A percentile compares a stretch with the other conserved stretches of the same genome.
Conservation (phyloP, 495 filamentous ascomycete species). For the Hypoxylon cercidicola region DNA sequence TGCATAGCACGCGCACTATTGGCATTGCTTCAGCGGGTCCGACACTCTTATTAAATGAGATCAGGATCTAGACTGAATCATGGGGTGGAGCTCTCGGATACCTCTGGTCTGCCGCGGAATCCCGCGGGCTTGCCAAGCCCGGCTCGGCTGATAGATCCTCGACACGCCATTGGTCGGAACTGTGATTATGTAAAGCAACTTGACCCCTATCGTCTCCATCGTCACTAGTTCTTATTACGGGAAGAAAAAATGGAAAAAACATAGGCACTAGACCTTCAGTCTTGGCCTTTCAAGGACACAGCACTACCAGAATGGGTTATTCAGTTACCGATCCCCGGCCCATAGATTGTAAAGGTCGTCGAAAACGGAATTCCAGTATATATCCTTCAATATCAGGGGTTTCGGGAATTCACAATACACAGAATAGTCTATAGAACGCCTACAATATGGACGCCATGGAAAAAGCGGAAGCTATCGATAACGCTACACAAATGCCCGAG, state of each 20-base stretch:
- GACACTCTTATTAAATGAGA: no score
- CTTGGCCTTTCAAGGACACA: background rate
- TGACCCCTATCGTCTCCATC: no score
- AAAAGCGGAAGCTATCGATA: background rate
- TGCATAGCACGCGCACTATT: no score
- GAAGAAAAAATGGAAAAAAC: background rate
- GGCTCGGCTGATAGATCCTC: background rate
- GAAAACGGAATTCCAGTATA: background rate
- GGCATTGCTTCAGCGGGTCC: background rate
- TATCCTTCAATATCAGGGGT: background rate
- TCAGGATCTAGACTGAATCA: background rate
- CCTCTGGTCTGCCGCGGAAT: background rate
- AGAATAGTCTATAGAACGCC: background rate
- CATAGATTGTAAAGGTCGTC: background rate
- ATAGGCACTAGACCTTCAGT: background rate
- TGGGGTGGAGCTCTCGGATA: background rate
- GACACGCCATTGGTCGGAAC: no score
- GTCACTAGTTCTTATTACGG: no score
- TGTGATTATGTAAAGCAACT: no score
- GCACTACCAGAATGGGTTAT: background rate
- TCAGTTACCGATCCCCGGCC: background rate
- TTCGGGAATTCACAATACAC: background rate
- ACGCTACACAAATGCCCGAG: background rate
- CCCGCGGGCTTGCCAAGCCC: slow-evolving; percentile 1
- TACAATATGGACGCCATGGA: background rate